A percentile compares a stretch with the other conserved stretches of the same genome.
These are phyloP conservation scores for Cryptococcus depauperatus DNA, from an alignment of 1,284 basidiomycete genomes.

Conservation along the genomic window DNA sequence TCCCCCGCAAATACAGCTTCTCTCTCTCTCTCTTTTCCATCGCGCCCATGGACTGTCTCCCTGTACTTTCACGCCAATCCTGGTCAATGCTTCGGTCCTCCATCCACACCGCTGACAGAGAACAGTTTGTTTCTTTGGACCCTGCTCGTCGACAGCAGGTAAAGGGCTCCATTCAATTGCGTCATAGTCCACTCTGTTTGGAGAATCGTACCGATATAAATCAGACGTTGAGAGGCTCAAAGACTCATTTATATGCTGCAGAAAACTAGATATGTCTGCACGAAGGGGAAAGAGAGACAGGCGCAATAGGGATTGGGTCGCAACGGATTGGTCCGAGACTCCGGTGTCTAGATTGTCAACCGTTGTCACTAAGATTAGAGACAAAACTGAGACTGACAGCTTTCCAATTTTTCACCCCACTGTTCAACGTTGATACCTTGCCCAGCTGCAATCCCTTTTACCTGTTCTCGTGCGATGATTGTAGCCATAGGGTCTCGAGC, in stretches of 20 bases:
- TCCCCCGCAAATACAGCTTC: constrained; percentile 31
- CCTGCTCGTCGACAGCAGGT: background rate
- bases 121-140: constrained; percentile 1
- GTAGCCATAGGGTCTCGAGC: constrained; percentile 24
- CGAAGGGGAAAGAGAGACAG: constrained; percentile 1
- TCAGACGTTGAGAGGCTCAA: constrained; percentile 22
- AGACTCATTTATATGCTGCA: constrained; percentile 18
- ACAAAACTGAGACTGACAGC: constrained; percentile 7
- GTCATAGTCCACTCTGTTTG: background rate
- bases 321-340: background rate
- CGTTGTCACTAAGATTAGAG: background rate
- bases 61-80: background rate
- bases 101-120: constrained; percentile 26
- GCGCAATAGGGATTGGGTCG: background rate
- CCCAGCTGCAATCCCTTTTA: constrained; percentile 17
- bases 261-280: constrained; percentile 8
- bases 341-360: background rate
- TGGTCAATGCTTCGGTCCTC: constrained; percentile 11
- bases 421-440: constrained; percentile 26
- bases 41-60: constrained; percentile 4
- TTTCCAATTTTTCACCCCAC: constrained; percentile 30
- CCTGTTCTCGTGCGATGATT: constrained; percentile 23
- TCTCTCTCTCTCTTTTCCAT: constrained; percentile 11
- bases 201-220: background rate
- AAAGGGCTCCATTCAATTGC: constrained; percentile 2